Evolutionary conservation across 2,329 filamentous ascomycete genomes (phyloP), one percentile per base, ranked within the genome.

Genomic region (Fusarium sp.): DNA sequence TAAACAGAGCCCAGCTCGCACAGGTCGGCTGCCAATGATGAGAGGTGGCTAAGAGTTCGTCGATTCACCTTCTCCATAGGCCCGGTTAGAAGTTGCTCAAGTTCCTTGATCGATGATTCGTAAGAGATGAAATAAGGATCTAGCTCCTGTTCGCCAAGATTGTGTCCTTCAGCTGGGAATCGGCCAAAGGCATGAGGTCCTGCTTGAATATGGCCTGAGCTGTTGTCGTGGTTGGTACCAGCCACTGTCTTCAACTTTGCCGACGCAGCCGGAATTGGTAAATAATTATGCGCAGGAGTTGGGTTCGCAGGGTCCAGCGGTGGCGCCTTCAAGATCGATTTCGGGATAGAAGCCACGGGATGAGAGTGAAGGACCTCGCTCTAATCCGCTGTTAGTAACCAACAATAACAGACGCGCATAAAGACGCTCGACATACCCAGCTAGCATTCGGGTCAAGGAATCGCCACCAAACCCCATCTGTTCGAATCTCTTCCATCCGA

Each of bases 371-470:
- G 83, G n/a, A 99, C 94, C 80, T 99, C 96, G 77, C 88, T 97
- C 94, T 97, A 52, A 28, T 15, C 9, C 23, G 10, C 4, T 46
- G 52, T 76, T 70, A 78, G 75, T 53, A 40, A 40, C 16, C 16
- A 12, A 38, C 13, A 40, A 41, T 37, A 12, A 6, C 58, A 18
- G 33, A 7, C 11, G 34, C 10, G 40, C 16, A 16, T 33, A 30
- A 15, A 26, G 47, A 51, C 15, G 31, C 33, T 56, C 70, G 7
- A 67, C 81, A 36, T 88, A 97, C 94, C 96, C 96, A 99, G 87
- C 96, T 98, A 26, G 95, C 94, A 78, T 99, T 98, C 12, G 97
- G 96, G 77, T 99, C 96, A 34, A 99, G 85, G 77, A 99, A 99
- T 71, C 94, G 91, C 94, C 95, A 97, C 89, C 94, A 97, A 28